Base-by-base conservation (phyloP, 2,329 filamentous ascomycete species). In the Ilyonectria destructans region DNA sequence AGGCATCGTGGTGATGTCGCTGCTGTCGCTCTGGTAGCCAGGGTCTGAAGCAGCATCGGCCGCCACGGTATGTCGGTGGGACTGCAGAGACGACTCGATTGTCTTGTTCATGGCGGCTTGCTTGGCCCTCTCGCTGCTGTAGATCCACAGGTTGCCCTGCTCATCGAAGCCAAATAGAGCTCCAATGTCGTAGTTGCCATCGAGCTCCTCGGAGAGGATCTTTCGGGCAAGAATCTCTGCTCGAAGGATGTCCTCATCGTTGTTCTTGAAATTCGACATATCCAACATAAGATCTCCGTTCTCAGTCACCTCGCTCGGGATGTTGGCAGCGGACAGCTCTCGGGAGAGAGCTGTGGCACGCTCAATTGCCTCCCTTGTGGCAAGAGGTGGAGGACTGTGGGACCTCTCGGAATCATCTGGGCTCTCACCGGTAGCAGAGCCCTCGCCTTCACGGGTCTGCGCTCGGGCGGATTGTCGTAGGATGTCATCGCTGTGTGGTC, bases 71-170 rank as follows among this genome's bases (percentile, higher is more conserved):
- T 82, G 80, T 17, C 83, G 80, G 65, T 82, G 81, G 10, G 83
- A 80, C 19, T 84, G 82, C 55, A 88, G 77, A 10, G 85, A 83
- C 8, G 85, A 82, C 63, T 88, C 86, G 68, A 88, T 85, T 1
- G 87, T 88, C 74, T 84, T 88, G 79, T 92, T 91, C 84, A 92
- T 92, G 35, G 96, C 96, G 7, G 93, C 92, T 75, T 96, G 92
- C 78, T 98, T 98, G 26, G 96, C 95, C 77, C 97, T 95, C 80
- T 98, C 95, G 75, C 95, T 98, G 82, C 95, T 96, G 83, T 99
- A 99, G 73, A 99, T 98, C 96, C 96, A 98, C n/a, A 99, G 86
- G 76, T 99, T 99, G 7, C 96, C 96, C 67, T 96, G 91, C 77
- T 97, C 95, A 78, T 99, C 96, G 51, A 96, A 96, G 13, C 95